These are phyloP conservation scores for Talaromyces verruculosus DNA, from an alignment of 2,329 filamentous ascomycete genomes.

Conservation along the genomic window DNA sequence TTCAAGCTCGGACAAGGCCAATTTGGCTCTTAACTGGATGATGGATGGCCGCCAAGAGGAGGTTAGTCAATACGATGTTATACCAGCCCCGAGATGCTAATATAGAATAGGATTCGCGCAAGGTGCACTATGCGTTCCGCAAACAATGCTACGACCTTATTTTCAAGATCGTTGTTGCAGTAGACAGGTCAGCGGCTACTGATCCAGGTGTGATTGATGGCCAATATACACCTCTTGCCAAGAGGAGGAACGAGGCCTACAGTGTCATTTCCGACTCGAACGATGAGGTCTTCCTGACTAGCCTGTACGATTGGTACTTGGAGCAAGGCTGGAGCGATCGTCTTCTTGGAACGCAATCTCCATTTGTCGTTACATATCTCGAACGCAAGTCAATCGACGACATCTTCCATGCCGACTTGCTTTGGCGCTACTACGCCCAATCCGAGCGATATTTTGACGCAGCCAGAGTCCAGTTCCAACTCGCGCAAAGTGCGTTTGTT, in stretches of 20 bases:
- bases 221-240: constrained; percentile 70
- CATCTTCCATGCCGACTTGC: constrained; percentile 77
- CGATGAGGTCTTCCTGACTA: constrained; percentile 93
- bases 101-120: constrained; percentile 61
- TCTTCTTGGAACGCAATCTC: constrained; percentile 78
- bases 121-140: constrained; percentile 66
- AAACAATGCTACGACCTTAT: constrained; percentile 84
- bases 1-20: constrained; percentile 79
- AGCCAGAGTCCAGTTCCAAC: constrained; percentile 77
- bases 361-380: constrained; percentile 83
- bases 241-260: constrained; percentile 84
- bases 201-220: constrained; percentile 77
- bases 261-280: constrained; percentile 81
- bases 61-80: constrained; percentile 33
- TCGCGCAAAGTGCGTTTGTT: constrained; percentile 78
- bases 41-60: constrained; percentile 73
- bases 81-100: constrained; percentile 1
- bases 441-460: constrained; percentile 81
- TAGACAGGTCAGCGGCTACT: constrained; percentile 68
- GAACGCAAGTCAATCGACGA: constrained; percentile 71
- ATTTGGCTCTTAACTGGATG: constrained; percentile 80
- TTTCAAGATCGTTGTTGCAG: constrained; percentile 72
- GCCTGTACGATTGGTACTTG: constrained; percentile 98
- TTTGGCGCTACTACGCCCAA: constrained; percentile 90
- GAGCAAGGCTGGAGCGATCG: constrained; percentile 79